Percentiles rank a stretch among this genome's conserved stretches.
These are phyloP conservation scores for Xerocomellus intermedius DNA, from an alignment of 768 basidiomycete genomes.

Conservation along the genomic window DNA sequence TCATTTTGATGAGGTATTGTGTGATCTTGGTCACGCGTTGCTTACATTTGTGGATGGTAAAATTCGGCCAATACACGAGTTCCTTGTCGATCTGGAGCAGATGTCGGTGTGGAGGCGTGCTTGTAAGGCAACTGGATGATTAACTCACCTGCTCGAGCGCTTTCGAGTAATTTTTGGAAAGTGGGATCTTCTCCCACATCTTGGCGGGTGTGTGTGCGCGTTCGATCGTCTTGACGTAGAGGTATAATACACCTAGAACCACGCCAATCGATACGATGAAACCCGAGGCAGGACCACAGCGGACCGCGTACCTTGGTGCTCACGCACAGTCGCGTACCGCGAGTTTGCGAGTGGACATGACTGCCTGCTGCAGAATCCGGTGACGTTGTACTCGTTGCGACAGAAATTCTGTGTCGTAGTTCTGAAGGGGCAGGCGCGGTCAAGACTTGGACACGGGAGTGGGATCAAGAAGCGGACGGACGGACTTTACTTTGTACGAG, in stretches of 20 bases:
- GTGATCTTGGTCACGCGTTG: constrained; percentile 99
- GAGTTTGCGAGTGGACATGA: constrained; percentile 99
- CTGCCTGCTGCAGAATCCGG: constrained; percentile 91
- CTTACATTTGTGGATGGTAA: constrained; percentile 98
- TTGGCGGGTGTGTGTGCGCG: constrained; percentile 92
- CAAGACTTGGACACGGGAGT: constrained; percentile 4
- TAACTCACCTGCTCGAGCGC: constrained; percentile 84
- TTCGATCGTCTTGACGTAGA: constrained; percentile 97
- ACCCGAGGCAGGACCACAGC: neutral
- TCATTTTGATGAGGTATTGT: constrained; percentile 98
- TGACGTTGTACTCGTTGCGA: constrained; percentile 97
- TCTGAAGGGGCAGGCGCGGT: constrained; percentile 39
- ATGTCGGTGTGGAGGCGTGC: neutral
- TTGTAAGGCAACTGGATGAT: neutral
- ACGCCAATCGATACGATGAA: neutral
- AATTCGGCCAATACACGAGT: constrained; percentile 98
- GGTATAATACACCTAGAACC: constrained; percentile 71
- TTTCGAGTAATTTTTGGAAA: constrained; percentile 92
- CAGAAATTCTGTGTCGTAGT: constrained; percentile 97
- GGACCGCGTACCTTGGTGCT: constrained; percentile 82
- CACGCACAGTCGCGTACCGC: constrained; percentile 95
- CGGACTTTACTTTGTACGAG: constrained; percentile 99
- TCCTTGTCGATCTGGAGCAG: constrained; percentile 82
- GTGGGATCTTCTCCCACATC: constrained; percentile 96
- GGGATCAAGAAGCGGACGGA: constrained; percentile 35